Evolutionary conservation across 2,329 filamentous ascomycete genomes (phyloP).

Genomic region (Curvularia hawaiiensis): DNA sequence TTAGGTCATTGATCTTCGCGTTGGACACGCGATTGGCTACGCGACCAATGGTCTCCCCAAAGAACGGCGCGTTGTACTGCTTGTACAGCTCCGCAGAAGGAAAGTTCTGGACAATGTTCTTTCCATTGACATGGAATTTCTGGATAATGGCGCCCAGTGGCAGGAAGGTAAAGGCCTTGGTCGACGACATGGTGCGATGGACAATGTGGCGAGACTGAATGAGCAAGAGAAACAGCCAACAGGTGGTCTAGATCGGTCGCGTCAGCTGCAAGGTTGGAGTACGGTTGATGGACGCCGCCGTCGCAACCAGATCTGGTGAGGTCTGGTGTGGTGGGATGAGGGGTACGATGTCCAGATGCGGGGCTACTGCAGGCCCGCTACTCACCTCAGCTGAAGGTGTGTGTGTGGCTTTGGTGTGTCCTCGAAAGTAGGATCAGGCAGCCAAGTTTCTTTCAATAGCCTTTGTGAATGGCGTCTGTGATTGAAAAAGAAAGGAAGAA

Average conservation of each 20-base stretch:
- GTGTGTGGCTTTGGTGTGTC: slow-evolving; percentile 2
- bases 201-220: slow-evolving; percentile 8
- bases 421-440: slow-evolving; percentile 1
- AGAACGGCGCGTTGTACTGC: slow-evolving; percentile 76
- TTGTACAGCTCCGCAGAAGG: slow-evolving; percentile 75
- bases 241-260: slow-evolving; percentile 7
- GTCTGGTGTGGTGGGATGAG: slow-evolving; percentile 17
- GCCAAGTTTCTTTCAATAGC: slow-evolving; percentile 4
- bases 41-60: slow-evolving; percentile 91
- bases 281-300: slow-evolving; percentile 1
- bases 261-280: slow-evolving; percentile 9
- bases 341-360: slow-evolving; percentile 20
- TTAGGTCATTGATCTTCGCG: slow-evolving; percentile 73
- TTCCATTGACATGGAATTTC: slow-evolving; percentile 74
- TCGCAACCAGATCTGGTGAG: slow-evolving; percentile 3
- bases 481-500: not conserved
- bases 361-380: slow-evolving; percentile 18
- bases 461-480: slow-evolving; percentile 4
- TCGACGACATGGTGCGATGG: slow-evolving; percentile 34
- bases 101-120: slow-evolving; percentile 91
- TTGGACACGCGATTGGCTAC: slow-evolving; percentile 79
- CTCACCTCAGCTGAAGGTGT: slow-evolving; percentile 23
- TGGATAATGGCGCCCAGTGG: slow-evolving; percentile 81
- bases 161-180: slow-evolving; percentile 62
- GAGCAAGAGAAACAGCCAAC: not conserved